Base-by-base conservation (phyloP, 331 rosid genomes). In the Pyrus hybrid region DNA sequence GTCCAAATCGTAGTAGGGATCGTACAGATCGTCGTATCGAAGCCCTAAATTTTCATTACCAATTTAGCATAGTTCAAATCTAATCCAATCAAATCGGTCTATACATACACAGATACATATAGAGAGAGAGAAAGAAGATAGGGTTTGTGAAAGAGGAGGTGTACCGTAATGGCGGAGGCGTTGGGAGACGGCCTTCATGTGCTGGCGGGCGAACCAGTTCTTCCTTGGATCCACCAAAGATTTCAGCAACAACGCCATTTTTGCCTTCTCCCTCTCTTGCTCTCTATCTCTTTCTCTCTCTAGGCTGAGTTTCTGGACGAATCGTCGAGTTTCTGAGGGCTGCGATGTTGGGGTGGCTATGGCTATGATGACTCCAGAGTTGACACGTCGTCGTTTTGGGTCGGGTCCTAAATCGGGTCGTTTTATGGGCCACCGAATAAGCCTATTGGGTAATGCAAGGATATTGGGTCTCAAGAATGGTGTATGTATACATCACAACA, bases 1-100 rank as follows among this genome's bases (percentile, higher is more conserved):
- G 81, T 94, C 99, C 77, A 90, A 33, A 84, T 94, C 99, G 73
- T 87, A 87, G 56, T 90, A 88, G 2, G 93, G 97, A 77, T 94
- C 99, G 69, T 85, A 88, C 23, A 94, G 90, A 80, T 94, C 97
- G 77, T 94, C 97, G 66, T 94, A 92, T 3, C 99, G 96, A 61
- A 94, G 93, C 76, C 99, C 97, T 94, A 76, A 41, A 69, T 68
- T 72, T 21, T 18, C 33, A 70, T 10, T 7, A 6, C 33, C 4
- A 53, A 66, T 18, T 11, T 45, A 71, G 28, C 63, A 22, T 11
- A 41, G 14, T 10, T 41, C 14, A 28, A 41, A 29, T 30, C 4
- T n/a, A 43, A 32, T 21, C 25, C 17, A 5, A 65, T 1, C 2
- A 12, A 45, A 54, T 37, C 20, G 7, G n/a, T 2, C 11, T 28